Percentiles rank a stretch among this genome's conserved stretches.
phyloP scores from a whole-genome alignment of 495 filamentous ascomycete species.

The Letharia columbiana region DNA sequence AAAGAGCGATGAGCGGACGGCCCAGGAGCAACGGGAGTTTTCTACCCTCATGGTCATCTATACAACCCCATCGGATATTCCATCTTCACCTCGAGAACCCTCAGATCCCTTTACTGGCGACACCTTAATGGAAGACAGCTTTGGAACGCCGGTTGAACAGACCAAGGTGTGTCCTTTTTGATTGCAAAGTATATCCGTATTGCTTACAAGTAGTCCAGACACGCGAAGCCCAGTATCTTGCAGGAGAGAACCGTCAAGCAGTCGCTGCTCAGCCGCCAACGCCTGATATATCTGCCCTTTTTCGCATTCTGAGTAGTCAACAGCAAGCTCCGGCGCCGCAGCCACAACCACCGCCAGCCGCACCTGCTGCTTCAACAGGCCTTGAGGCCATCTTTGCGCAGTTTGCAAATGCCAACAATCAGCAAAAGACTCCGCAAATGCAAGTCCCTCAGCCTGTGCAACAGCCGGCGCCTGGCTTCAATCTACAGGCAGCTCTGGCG shows the following conservation, averaged over 20 bases:
- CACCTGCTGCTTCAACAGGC: conserved; percentile 27
- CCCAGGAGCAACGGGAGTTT: conserved; percentile 62
- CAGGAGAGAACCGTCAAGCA: conserved; percentile 34
- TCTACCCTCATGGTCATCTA: conserved; percentile 82
- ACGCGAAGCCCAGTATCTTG: conserved; percentile 40
- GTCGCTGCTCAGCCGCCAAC: conserved; percentile 27
- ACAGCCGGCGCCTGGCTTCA: conserved; percentile 20
- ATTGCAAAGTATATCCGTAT: not conserved
- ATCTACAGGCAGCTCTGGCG: conserved; percentile 24
- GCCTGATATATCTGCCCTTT: conserved; percentile 41
- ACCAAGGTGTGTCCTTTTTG: conserved; percentile 37
- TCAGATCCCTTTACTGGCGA: conserved; percentile 33
- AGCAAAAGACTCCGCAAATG: conserved; percentile 26
- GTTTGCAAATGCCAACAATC: conserved; percentile 34
- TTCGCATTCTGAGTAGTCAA: conserved; percentile 38
- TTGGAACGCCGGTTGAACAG: conserved; percentile 42
- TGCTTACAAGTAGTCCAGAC: conserved; percentile 27
- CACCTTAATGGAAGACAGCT: conserved; percentile 32
- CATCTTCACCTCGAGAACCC: conserved; percentile 68
- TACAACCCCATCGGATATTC: conserved; percentile 62
- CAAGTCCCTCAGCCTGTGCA: conserved; percentile 25
- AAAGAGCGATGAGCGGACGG: conserved; percentile 54
- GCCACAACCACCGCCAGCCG: conserved; percentile 28
- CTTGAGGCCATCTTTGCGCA: conserved; percentile 46
- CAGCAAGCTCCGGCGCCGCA: conserved; percentile 33